Percentiles rank a stretch among this genome's conserved stretches.
These are phyloP conservation scores for Chloranthus sessilifolius DNA, from an alignment of 164 flowering plant genomes.

Conservation along the genomic window DNA sequence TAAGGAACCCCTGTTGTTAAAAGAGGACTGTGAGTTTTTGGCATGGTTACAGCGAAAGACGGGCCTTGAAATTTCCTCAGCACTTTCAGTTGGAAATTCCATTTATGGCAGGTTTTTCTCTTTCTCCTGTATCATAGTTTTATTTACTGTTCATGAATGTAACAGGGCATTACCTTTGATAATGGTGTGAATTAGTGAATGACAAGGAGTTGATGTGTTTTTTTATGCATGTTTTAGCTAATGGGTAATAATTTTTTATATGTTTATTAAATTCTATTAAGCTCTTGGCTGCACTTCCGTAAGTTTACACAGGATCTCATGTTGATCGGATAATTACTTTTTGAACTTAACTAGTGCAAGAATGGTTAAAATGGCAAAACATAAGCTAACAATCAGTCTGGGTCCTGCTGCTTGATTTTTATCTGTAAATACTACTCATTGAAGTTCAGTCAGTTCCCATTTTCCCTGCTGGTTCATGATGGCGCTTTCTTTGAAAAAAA, in stretches of 20 bases:
- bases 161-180: neutral
- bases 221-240: neutral
- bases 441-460: no score
- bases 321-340: no score
- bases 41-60: constrained; percentile 72
- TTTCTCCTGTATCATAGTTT: neutral
- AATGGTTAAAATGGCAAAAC: no score
- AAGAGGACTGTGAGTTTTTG: constrained; percentile 47
- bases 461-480: no score
- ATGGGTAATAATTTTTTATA: neutral
- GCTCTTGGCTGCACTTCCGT: no score
- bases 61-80: constrained; percentile 52
- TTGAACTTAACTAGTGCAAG: no score
- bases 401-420: no score
- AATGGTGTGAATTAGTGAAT: neutral
- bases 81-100: constrained; percentile 63
- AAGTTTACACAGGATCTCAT: no score
- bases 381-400: no score
- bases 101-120: constrained; percentile 48
- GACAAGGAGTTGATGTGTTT: neutral
- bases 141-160: neutral
- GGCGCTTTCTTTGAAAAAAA: no score
- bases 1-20: constrained; percentile 21
- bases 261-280: no score
- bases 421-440: no score